Conservation (phyloP, 2,329 filamentous ascomycete genomes). For the Chaetomiaceae sp. region DNA sequence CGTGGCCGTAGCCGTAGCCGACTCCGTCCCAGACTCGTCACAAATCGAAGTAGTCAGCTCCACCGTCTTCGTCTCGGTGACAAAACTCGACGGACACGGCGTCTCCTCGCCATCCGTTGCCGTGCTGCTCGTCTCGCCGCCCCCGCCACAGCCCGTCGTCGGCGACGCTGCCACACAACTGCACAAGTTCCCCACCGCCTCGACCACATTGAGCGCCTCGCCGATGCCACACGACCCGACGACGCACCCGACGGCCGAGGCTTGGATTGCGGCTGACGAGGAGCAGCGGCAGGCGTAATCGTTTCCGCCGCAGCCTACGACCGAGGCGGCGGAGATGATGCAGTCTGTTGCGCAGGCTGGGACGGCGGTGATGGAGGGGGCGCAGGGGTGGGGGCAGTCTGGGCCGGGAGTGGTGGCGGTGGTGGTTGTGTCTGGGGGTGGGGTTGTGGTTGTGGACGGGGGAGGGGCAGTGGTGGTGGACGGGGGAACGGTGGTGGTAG, state of each 20-base stretch:
- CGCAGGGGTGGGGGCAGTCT: constrained; percentile 1
- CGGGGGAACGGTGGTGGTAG: background rate
- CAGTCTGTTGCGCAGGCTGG: background rate
- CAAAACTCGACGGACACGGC: background rate
- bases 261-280: constrained; percentile 11
- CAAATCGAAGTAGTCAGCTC: background rate
- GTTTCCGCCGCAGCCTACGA: constrained; percentile 6
- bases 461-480: background rate
- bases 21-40: no score
- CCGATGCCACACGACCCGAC: constrained; percentile 7
- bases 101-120: background rate
- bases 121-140: background rate
- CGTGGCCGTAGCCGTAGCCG: background rate
- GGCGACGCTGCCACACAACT: constrained; percentile 7
- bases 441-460: no score
- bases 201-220: background rate
- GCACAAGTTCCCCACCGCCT: constrained; percentile 1
- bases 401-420: background rate
- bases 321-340: constrained; percentile 9
- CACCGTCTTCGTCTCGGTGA: constrained; percentile 1
- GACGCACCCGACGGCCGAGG: constrained; percentile 6
- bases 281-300: constrained; percentile 14
- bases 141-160: background rate
- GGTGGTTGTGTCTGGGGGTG: no score
- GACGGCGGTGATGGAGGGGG: background rate